Evolutionary conservation across 208 protist species (phyloP).

Genomic region (Wallacemonas sp.): DNA sequence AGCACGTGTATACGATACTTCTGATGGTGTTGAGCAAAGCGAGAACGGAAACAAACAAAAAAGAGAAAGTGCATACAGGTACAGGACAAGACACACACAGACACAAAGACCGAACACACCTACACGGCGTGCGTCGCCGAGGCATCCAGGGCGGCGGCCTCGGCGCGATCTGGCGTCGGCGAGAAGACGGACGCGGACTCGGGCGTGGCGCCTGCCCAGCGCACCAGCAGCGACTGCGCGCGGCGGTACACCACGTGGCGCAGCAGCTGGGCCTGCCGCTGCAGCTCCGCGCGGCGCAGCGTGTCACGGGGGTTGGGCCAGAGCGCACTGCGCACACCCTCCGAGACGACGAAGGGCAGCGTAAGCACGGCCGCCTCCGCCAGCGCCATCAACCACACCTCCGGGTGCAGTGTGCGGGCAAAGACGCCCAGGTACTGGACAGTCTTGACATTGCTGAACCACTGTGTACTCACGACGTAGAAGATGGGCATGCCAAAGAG

Average conservation of each 20-base stretch:
- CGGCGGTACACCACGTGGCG: conserved; percentile 9
- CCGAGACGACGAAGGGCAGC: conserved; percentile 45
- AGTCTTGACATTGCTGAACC: conserved; percentile 42
- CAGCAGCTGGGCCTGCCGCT: conserved; percentile 27
- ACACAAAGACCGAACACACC: too few relatives aligned
- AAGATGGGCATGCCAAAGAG: conserved; percentile 75
- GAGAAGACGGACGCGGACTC: conserved; percentile 31
- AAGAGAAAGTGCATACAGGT: too few relatives aligned
- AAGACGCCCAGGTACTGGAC: conserved; percentile 77
- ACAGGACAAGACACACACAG: too few relatives aligned
- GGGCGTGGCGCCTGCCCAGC: conserved; percentile 32
- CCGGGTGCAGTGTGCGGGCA: conserved; percentile 33
- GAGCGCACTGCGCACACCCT: conserved; percentile 10
- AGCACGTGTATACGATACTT: too few relatives aligned
- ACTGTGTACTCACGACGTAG: conserved; percentile 48
- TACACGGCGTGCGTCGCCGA: conserved; percentile 10
- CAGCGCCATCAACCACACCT: conserved; percentile 41
- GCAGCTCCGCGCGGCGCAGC: conserved; percentile 38
- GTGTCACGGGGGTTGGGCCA: conserved; percentile 61
- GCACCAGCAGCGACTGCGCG: conserved; percentile 31
- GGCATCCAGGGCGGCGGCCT: conserved; percentile 8
- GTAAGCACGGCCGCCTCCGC: conserved; percentile 44
- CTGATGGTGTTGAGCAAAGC: too few relatives aligned
- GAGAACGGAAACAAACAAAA: too few relatives aligned
- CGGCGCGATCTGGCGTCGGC: background rate